Evolutionary conservation across 75 land plant genomes (phyloP), one percentile per base, ranked within the genome.

Genomic region (Larix kaempferi): DNA sequence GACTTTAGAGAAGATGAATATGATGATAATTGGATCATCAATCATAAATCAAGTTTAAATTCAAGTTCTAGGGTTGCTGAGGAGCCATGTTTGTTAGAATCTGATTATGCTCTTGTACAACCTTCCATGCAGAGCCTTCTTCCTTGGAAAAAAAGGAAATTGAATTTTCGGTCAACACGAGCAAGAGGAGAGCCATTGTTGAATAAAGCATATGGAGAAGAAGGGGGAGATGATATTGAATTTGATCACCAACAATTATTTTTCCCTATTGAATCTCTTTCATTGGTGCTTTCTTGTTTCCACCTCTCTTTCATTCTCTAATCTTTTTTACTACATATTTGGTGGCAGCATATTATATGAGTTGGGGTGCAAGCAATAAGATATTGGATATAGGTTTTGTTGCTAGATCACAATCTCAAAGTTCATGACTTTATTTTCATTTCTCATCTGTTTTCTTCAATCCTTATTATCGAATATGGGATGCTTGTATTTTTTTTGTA

Each of bases 201-300:
- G 65, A 96, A 96, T 73, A 96, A 94, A 77, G 83, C 89, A 26
- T 91, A 90, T 84, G 93, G 86, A 37, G 98, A 96, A 79, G 94
- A 94, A 29, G 99, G 99, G 61, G 99, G 99, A 6, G 99, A 96
- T 84, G 98, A 94, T 75, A 96, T 96, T 71, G 99, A 96, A 69
- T 91, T 80, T 90, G 95, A 94, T 74, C 91, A 98, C 1, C 78
- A 93, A 60, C 94, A 91, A 57, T 84, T 92, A 65, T 89, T 85
- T 61, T 85, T 83, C 29, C 80, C 94, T 44, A 83, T 88, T 35
- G 71, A 67, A 3, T 41, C 49, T 37, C 71, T 67, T 21, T 44
- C 71, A 33, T 67, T 67, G 44, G 37, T 29, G 71, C 44, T 67
- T 16, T 19, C 21, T 37, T 6, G 19, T 39, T 37, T 11, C 44